A percentile compares a stretch with the other conserved stretches of the same genome.
phyloP scores from a whole-genome alignment of 352 stramenopile species.

The Phytophthora hybrid region DNA sequence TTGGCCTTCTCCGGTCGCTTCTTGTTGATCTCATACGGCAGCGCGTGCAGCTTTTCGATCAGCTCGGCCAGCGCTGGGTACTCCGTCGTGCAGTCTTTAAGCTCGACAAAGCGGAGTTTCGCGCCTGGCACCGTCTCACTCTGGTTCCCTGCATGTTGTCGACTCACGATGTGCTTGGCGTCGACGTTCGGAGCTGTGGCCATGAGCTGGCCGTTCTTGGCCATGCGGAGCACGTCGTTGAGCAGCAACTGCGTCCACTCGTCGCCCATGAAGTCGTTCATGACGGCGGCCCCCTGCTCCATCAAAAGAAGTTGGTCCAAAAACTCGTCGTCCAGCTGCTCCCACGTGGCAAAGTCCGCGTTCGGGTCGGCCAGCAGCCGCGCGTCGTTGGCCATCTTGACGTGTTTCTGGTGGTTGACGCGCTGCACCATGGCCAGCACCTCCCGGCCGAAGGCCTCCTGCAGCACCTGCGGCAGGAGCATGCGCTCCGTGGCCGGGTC shows the following conservation, averaged over 20 bases:
- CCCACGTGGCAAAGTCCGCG: slow-evolving; percentile 66
- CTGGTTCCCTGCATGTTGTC: slow-evolving; percentile 15
- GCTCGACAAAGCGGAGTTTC: slow-evolving; percentile 71
- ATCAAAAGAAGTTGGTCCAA: slow-evolving; percentile 46
- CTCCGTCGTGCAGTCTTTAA: slow-evolving; percentile 55
- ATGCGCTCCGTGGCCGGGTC: slow-evolving; percentile 69
- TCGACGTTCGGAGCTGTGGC: slow-evolving; percentile 37
- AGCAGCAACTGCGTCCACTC: slow-evolving; percentile 77
- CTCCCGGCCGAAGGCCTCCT: slow-evolving; percentile 87
- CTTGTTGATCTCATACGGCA: slow-evolving; percentile 87
- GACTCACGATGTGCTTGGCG: slow-evolving; percentile 26
- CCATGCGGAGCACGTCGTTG: slow-evolving; percentile 75
- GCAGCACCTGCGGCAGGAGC: slow-evolving; percentile 79
- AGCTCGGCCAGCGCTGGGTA: slow-evolving; percentile 82
- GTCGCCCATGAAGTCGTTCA: slow-evolving; percentile 84
- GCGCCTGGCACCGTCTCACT: slow-evolving; percentile 23
- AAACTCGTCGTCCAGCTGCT: slow-evolving; percentile 65
- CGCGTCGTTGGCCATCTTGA: slow-evolving; percentile 72
- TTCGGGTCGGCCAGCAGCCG: slow-evolving; percentile 66
- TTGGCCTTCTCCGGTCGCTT: slow-evolving; percentile 53
- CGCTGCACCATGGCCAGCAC: slow-evolving; percentile 86
- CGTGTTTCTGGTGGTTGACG: slow-evolving; percentile 85
- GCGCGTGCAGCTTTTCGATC: slow-evolving; percentile 73
- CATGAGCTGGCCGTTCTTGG: slow-evolving; percentile 59
- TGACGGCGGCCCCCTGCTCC: slow-evolving; percentile 47